Base-by-base conservation (phyloP, 73 alveolate genomes). In the Uronychia setigera region DNA sequence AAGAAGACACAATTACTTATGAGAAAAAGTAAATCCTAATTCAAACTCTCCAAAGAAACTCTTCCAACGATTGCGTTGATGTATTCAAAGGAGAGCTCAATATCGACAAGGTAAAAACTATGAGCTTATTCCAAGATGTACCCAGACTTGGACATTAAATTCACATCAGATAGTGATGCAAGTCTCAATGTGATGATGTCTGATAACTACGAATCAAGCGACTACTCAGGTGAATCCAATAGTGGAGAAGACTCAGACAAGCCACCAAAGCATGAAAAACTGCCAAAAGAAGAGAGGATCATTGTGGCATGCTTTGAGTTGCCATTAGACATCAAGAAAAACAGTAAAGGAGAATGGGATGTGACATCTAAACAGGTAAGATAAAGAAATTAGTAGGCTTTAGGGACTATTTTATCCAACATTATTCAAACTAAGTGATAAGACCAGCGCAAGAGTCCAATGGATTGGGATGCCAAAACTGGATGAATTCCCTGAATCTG, bases 401-500 rank as follows among this genome's bases (percentile, higher is more conserved):
- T 46, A 46, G 67, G 67, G 67, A 5, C 67, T 46, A 11, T 46
- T 86, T 5, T 86, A 86, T 59, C 92, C 92, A 5, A 58, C 92
- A 0, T 27, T 86, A 60, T 86, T 78, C 76, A 58, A 60, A 58
- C 76, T 86, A 29, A 78, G 87, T 31, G 87, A 86, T 19, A n/a
- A 86, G 33, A 58, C 26, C n/a, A 30, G 57, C 1, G 92, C 79
- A 33, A 86, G 79, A 67, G 58, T 86, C 32, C 26, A 35, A 25
- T 90, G 95, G 92, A 82, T 90, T 1, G 95, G 95, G 19, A 76
- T 86, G 90, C 91, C 92, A 5, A 90, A 84, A 19, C 67, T 46
- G 5, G 5, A 5, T 0, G 60, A 78, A 31, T 0, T 74, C 14
- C 87, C 92, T 33, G 77, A 85, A 74, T n/a, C 34, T 27, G 85